Base-by-base conservation (phyloP, 2,329 filamentous ascomycete genomes). In the Colletotrichum gigasporum region DNA sequence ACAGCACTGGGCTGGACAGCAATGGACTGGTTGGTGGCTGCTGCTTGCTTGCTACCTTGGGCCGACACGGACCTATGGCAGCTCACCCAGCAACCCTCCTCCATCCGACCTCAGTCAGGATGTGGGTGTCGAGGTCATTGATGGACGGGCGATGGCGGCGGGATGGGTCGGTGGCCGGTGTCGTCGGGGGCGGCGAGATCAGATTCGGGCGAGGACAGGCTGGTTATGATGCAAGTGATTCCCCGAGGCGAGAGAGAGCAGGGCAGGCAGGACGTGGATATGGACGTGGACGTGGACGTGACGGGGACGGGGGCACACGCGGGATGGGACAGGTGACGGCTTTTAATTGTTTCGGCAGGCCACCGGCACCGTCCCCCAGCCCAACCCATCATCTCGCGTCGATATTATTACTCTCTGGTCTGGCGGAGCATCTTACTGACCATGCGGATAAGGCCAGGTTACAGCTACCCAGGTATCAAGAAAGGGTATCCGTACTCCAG, bases 1-100 rank as follows among this genome's bases (percentile, higher is more conserved):
- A n/a, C 14, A 37, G 11, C 26, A 20, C 26, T 51, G 12, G 39
- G 24, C 44, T 37, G 37, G 34, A 57, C 57, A n/a, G n/a, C n/a
- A n/a, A n/a, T 47, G 26, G 44, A 47, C 45, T 32, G 45, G 37
- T 30, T 30, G 42, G 34, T 61, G 56, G 42, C 34, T 39, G 48
- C 34, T 48, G 32, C 14, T 63, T 64, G 45, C 54, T 41, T 64
- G 50, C 56, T 42, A 52, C 39, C 45, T 52, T n/a, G 22, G 42
- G 48, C 42, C 58, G 22, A 57, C 73, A 75, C 75, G 72, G 77
- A 79, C 75, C 74, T 79, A 71, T 71, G 78, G 67, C 76, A 78
- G 73, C 76, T 79, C 68, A 75, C 74, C 61, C 63, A 75, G 73
- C 69, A 69, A 58, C 63, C 58, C 51, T 57, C 61, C 61, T 47